Evolutionary conservation across 768 basidiomycete genomes (phyloP), one percentile per base, ranked within the genome.

Genomic region (Mrakia blollopis): DNA sequence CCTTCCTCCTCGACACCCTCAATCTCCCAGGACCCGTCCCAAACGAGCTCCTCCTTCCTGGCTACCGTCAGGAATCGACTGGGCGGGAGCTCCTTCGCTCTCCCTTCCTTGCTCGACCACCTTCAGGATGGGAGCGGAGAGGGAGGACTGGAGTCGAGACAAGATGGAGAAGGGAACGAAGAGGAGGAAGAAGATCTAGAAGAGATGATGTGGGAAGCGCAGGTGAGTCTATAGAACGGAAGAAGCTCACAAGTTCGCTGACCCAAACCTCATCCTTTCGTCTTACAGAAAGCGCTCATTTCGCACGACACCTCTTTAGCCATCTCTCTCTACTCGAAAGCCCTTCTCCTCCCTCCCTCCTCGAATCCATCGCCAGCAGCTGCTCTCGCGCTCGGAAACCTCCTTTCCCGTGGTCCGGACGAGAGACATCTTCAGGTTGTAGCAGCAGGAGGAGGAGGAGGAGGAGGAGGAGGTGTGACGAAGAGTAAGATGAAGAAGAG

Each of bases 351-450:
- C 39, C 39, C 73, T 60, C 47, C 70, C 50, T n/a, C 57, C 57
- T 52, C 28, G 8, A 30, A 35, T 23, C 60, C 60, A 4, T 74
- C 73, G 37, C 73, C 73, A 37, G 60, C 62, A n/a, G 73, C 73
- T 16, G 60, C 73, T 3, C 73, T 74, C 37, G 60, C 73, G 16
- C 73, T 74, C 13, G 73, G 73, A 25, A 74, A 74, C 30, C 61
- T 74, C 28, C 50, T 74, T 62, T 74, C 61, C 6, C 4, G 73
- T 16, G 72, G 72, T 23, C 65, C 65, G 23, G 65, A 68, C 18
- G 65, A 68, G 6, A 39, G 65, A 4, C 63, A 65, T 35, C 63
- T 65, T 32, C 44, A 71, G 41, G 28, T 71, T 7, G n/a, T n/a
- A n/a, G n/a, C n/a, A n/a, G n/a, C n/a, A n/a, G n/a, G n/a, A n/a